phyloP scores from a whole-genome alignment of 2,329 filamentous ascomycete species.

The Lojkania enalia region DNA sequence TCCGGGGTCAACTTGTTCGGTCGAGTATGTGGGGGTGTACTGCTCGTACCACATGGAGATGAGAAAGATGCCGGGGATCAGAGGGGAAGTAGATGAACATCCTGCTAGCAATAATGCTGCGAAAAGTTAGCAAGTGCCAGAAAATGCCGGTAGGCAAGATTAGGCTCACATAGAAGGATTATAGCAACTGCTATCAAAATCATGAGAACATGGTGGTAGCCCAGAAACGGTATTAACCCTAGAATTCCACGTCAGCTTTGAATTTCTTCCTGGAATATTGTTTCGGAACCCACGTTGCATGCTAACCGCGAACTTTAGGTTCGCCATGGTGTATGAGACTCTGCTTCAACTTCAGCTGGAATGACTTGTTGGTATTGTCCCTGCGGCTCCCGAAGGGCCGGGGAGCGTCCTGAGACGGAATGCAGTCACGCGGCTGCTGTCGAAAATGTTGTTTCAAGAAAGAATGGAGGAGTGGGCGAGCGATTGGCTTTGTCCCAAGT shows the following conservation, averaged over 20 bases:
- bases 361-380: slow-evolving; percentile 27
- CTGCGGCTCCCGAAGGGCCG: slow-evolving; percentile 49
- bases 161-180: slow-evolving; percentile 84
- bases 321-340: slow-evolving; percentile 49
- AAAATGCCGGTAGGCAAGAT: slow-evolving; percentile 28
- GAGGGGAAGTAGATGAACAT: slow-evolving; percentile 92
- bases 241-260: slow-evolving; percentile 23
- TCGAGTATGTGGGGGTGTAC: slow-evolving; percentile 80
- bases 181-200: slow-evolving; percentile 92
- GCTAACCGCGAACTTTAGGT: slow-evolving; percentile 55
- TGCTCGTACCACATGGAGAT: slow-evolving; percentile 95
- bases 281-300: slow-evolving; percentile 49
- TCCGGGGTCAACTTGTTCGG: slow-evolving; percentile 87
- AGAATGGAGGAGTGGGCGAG: slow-evolving; percentile 24
- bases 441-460: slow-evolving; percentile 15
- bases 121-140: slow-evolving; percentile 23
- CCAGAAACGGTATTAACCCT: slow-evolving; percentile 65
- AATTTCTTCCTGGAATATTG: slow-evolving; percentile 13
- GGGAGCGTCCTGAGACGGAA: slow-evolving; percentile 32
- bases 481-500: slow-evolving; percentile 25
- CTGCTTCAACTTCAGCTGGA: slow-evolving; percentile 27
- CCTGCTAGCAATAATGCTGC: slow-evolving; percentile 88
- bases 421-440: slow-evolving; percentile 34
- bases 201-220: slow-evolving; percentile 90
- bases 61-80: slow-evolving; percentile 95